Evolutionary conservation across 139 green algal species (phyloP), one percentile per base, ranked within the genome.

Genomic region (Desmodesmus armatus): DNA sequence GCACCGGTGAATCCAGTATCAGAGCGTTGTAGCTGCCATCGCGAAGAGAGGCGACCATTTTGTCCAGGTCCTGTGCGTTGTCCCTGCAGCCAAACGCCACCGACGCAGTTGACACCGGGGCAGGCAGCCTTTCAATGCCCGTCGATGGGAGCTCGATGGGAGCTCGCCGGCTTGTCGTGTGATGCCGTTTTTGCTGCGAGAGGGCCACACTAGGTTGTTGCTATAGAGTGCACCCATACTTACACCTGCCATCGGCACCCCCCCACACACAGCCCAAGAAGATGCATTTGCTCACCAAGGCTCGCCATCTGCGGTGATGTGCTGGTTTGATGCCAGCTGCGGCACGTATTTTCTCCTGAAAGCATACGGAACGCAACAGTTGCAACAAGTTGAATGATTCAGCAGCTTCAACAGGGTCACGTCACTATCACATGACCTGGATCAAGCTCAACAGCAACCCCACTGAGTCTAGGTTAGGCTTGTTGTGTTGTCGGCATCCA

Each of bases 1-100:
- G 39, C 77, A 83, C 77, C 7, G 77, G 77, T 21, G 77, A n/a
- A 40, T 83, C 77, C 13, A 83, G 77, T 6, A 83, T n/a, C 37
- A 83, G 77, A 2, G 77, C 77, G 25, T 83, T 39, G 77, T 75
- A 74, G 1, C 19, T 63, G 55, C n/a, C 9, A 39, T 17, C 41
- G 25, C 77, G 58, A 3, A 83, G 60, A 5, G 41, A 35, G 1
- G 27, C 47, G 2, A 86, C 29, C 80, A 86, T 86, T 2, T 31
- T 27, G 9, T 78, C 17, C 25, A 37, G 44, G 47, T 86, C 80
- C 0, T 2, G 49, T 9, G 80, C 80, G 13, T 25, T 13, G 13
- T 86, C 67, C 80, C 80, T 86, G 65, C 39, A 60, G 7, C 11
- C 27, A 19, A 62, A 27, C 51, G 21, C 51, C 19, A 19, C 51